A percentile compares a stretch with the other conserved stretches of the same genome.
Conservation (phyloP, 371 early-diverging fungal species). For the Gilbertella persicaria region DNA sequence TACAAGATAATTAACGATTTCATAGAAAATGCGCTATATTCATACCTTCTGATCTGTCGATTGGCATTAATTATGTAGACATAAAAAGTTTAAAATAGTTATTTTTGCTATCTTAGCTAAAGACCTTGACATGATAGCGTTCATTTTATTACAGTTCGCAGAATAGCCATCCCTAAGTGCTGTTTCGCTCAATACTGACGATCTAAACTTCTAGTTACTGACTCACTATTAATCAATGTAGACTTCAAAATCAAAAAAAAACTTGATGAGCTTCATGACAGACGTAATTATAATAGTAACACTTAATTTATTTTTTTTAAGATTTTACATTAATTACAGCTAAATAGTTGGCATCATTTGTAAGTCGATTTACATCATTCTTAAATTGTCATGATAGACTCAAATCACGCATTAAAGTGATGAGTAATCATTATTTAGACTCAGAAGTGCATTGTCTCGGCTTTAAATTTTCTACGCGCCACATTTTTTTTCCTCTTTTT, state of each 20-base stretch:
- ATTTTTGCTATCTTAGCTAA: neutral
- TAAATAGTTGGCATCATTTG: too few relatives aligned
- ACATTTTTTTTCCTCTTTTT: neutral
- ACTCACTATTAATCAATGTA: neutral
- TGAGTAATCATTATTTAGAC: too few relatives aligned
- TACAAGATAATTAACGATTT: too few relatives aligned
- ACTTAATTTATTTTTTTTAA: too few relatives aligned
- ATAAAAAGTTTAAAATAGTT: slow-evolving; percentile 5
- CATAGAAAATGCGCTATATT: slow-evolving; percentile 1
- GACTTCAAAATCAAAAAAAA: neutral
- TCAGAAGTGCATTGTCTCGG: too few relatives aligned
- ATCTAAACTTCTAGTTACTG: neutral
- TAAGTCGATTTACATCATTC: too few relatives aligned
- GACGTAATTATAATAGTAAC: too few relatives aligned
- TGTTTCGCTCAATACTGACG: neutral
- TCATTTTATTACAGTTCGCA: neutral
- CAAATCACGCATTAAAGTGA: too few relatives aligned
- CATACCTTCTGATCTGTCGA: neutral
- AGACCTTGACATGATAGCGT: neutral
- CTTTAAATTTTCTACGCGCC: too few relatives aligned
- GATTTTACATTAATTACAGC: too few relatives aligned
- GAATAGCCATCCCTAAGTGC: neutral
- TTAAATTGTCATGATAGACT: too few relatives aligned
- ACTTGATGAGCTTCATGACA: too few relatives aligned
- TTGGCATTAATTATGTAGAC: slow-evolving; percentile 6